Conservation (phyloP, 2,329 filamentous ascomycete species). For the Phoma sp. region DNA sequence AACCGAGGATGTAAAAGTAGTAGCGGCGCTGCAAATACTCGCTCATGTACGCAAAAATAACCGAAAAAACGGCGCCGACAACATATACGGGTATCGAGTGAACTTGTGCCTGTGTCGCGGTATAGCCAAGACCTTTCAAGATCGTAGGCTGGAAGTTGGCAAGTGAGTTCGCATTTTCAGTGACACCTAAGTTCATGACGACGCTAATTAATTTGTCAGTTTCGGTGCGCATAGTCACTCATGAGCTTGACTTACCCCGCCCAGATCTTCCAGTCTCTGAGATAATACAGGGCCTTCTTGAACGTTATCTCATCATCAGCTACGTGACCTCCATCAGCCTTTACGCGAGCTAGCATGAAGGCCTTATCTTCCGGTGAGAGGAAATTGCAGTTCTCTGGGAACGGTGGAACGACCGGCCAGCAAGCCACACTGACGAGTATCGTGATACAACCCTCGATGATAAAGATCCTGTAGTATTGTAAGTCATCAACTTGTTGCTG, state of each 20-base stretch:
- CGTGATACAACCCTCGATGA: constrained; percentile 65
- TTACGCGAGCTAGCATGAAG: constrained; percentile 60
- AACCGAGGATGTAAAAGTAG: constrained; percentile 40
- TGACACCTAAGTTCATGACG: constrained; percentile 37
- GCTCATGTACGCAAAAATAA: constrained; percentile 37
- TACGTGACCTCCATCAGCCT: constrained; percentile 54
- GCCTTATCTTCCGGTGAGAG: constrained; percentile 58
- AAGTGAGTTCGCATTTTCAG: constrained; percentile 43
- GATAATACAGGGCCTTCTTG: constrained; percentile 48
- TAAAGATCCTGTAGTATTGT: constrained; percentile 58
- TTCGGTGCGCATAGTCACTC: no score
- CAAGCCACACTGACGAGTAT: constrained; percentile 55
- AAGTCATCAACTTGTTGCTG: background rate
- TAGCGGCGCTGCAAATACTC: constrained; percentile 39
- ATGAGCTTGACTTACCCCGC: constrained; percentile 50
- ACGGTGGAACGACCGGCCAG: constrained; percentile 59
- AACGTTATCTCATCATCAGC: constrained; percentile 55
- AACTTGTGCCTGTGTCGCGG: constrained; percentile 41
- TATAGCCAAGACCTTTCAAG: constrained; percentile 45
- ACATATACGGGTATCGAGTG: constrained; percentile 47
- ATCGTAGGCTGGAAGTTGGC: constrained; percentile 46
- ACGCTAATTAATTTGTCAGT: constrained; percentile 17
- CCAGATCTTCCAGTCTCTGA: constrained; percentile 65
- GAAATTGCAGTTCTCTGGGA: constrained; percentile 57
- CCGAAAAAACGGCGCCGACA: constrained; percentile 36